Base-by-base conservation (phyloP, 2,329 filamentous ascomycete species). In the Phyllosticta citriasiana region DNA sequence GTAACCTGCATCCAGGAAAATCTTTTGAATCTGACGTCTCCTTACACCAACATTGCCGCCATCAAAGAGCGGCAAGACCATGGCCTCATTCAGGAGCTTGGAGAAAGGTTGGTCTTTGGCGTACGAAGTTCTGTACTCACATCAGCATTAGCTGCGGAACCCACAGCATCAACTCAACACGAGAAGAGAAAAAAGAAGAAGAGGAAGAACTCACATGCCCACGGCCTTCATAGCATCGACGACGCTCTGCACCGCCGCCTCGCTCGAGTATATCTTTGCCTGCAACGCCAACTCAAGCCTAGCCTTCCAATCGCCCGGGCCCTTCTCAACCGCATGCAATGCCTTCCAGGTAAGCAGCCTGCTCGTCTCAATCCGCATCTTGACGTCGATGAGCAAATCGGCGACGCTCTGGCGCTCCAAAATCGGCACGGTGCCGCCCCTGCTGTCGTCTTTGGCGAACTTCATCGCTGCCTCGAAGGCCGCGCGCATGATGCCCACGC, bases 11-110 rank as follows among this genome's bases (percentile, higher is more conserved):
- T 67, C 65, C 62, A 76, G 68, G 65, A 82, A 76, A 22, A 80
- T 69, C 60, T 72, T 70, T 65, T 82, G 76, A 60, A 82, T 65
- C 61, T 80, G 76, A 27, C 80, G 71, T 57, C 80, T 74, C 51
- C 80, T 70, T 6, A 83, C 76, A 0, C 81, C 80, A 10, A 83
- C 74, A 67, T 83, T 83, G 0, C 81, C 80, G 0, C 80, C 79
- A 62, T 83, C 80, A 60, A 83, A 82, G 25, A 60, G 50, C 1
- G 58, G 58, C 33, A 60, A 19, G 2, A 60, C 53, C 58, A 55
- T 60, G 12, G 58, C 58, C 10, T 60, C 58, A 3, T 55, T 60
- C 53, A 60, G 25, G 8, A 33, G 24, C 78, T 76, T 2, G 1
- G 73, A 67, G 64, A 81, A 82, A 1, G 74, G 76, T 62, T 75